Conservation (phyloP, 2,329 filamentous ascomycete genomes). For the Microdochium bolleyi region DNA sequence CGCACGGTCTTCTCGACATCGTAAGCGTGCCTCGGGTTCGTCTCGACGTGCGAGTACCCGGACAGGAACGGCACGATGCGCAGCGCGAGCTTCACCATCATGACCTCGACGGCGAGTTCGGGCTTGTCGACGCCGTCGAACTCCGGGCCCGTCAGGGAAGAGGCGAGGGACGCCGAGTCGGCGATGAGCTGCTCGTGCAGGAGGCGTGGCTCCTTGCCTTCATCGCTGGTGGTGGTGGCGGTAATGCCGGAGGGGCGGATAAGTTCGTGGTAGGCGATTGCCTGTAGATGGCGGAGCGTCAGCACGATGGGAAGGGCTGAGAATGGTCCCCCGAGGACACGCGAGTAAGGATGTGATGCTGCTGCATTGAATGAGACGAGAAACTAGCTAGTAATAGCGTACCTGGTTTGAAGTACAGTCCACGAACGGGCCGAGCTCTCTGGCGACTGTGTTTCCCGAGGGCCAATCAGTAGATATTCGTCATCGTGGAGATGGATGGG, state of each 20-base stretch:
- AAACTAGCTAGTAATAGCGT: conserved; percentile 5
- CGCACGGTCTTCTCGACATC: conserved; percentile 36
- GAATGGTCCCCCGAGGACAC: neutral
- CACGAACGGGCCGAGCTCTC: conserved; percentile 35
- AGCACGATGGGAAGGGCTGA: neutral
- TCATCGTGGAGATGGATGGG: too few relatives aligned
- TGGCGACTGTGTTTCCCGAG: conserved; percentile 26
- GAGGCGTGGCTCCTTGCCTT: conserved; percentile 21
- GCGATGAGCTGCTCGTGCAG: conserved; percentile 27
- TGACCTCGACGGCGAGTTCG: conserved; percentile 48
- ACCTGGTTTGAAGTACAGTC: conserved; percentile 50
- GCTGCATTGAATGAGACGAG: too few relatives aligned
- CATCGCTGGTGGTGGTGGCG: neutral
- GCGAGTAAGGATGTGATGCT: neutral
- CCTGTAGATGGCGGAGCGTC: conserved; percentile 18
- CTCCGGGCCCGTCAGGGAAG: conserved; percentile 8
- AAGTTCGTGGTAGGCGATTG: conserved; percentile 41
- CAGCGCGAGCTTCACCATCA: conserved; percentile 47
- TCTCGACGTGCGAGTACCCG: conserved; percentile 50
- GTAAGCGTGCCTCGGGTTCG: conserved; percentile 48
- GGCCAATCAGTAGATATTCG: neutral
- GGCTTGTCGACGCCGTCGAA: conserved; percentile 22
- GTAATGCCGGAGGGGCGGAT: conserved; percentile 11
- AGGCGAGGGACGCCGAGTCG: conserved; percentile 24
- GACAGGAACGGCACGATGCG: conserved; percentile 39